Conservation (phyloP, 2,329 filamentous ascomycete species). For the Macrophomina tecta region DNA sequence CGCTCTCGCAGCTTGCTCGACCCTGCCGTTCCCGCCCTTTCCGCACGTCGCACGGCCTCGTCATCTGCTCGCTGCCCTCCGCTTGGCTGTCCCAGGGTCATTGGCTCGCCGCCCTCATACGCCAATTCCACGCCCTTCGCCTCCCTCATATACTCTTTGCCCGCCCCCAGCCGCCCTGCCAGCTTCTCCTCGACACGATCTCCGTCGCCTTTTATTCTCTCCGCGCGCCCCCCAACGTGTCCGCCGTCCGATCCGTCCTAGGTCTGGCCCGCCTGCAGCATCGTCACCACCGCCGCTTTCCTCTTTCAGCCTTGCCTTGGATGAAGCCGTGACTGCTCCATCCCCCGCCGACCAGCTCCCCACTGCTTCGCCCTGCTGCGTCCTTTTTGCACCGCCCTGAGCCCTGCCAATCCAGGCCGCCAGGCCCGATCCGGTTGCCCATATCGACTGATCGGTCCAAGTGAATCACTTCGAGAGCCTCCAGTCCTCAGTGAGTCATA, state of each 20-base stretch:
- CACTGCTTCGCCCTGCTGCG: constrained; percentile 22
- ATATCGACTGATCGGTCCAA: constrained; percentile 18
- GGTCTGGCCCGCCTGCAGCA: neutral
- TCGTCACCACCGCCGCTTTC: neutral
- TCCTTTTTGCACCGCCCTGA: neutral
- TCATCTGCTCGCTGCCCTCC: constrained; percentile 11
- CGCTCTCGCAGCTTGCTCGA: neutral
- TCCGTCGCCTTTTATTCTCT: neutral
- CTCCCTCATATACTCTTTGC: constrained; percentile 27
- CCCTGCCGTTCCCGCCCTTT: constrained; percentile 2
- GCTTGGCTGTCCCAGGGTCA: neutral
- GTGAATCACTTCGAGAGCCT: constrained; percentile 4
- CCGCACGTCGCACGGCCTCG: constrained; percentile 26
- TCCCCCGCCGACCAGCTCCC: neutral
- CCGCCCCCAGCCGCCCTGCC: constrained; percentile 3
- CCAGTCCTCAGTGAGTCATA: constrained; percentile 19
- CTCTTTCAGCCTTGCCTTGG: constrained; percentile 16
- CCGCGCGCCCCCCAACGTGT: neutral
- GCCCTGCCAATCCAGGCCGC: neutral
- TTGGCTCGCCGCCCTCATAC: constrained; percentile 12
- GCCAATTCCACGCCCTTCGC: constrained; percentile 18
- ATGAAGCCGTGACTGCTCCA: constrained; percentile 4
- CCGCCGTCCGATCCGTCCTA: constrained; percentile 12
- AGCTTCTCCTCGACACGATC: neutral
- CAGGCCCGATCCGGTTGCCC: constrained; percentile 15